Base-by-base conservation (phyloP, 2,329 filamentous ascomycete species). In the Dryadomyces sulphureus region DNA sequence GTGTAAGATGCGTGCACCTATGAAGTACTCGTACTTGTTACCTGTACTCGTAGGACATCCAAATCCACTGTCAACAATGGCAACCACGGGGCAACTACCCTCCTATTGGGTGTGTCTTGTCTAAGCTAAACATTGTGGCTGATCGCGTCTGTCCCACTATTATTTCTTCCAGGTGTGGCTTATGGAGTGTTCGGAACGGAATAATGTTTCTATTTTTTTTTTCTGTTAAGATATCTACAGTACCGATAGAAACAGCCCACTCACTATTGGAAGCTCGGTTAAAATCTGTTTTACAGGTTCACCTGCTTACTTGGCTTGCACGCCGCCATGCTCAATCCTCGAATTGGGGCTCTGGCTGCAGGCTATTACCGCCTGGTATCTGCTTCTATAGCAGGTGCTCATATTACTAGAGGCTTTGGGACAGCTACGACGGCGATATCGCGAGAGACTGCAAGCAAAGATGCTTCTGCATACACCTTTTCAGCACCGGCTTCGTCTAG, bases 251-350 rank as follows among this genome's bases (percentile, higher is more conserved):
- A 32, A 32, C 27, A n/a, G n/a, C n/a, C n/a, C n/a, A n/a, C n/a
- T n/a, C n/a, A n/a, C n/a, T n/a, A n/a, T n/a, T n/a, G n/a, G n/a
- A n/a, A n/a, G n/a, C n/a, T n/a, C n/a, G n/a, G n/a, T n/a, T n/a
- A n/a, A n/a, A n/a, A n/a, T n/a, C n/a, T n/a, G n/a, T 32, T 32
- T 32, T 32, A 32, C 16, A 32, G 4, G 27, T 12, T 14, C 27
- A 32, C 27, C 27, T 12, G 9, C 27, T 8, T 9, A 9, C 16
- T 32, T n/a, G 9, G 21, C 43, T 40, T 30, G 25, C 38, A 27
- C 25, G 32, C 21, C 48, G 60, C 51, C 42, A 85, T 86, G 79
- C 64, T 85, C 52, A 79, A 82, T 62, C 72, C 78, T 53, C 73
- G 79, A 62, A 64, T 82, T 64, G 71, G 74, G 57, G 67, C 73